Conservation (phyloP, 2,329 filamentous ascomycete species). For the Cryphonectria parasitica region DNA sequence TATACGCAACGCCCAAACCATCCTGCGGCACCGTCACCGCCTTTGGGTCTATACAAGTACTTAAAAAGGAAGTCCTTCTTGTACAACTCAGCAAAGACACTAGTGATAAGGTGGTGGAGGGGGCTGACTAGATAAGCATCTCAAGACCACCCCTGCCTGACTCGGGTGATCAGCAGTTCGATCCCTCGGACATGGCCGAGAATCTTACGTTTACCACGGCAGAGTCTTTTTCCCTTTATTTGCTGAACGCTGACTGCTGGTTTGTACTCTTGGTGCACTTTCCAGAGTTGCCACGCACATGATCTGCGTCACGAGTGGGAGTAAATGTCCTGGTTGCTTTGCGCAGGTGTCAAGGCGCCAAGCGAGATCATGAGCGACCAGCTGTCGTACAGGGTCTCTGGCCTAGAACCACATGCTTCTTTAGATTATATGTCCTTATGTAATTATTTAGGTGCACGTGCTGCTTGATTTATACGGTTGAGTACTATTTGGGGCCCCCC, state of each 20-base stretch:
- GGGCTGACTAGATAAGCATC: background rate
- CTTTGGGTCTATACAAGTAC: background rate
- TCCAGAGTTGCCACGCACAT: background rate
- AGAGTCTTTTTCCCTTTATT: constrained; percentile 7
- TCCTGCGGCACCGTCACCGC: background rate
- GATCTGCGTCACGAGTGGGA: background rate
- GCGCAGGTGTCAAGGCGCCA: background rate
- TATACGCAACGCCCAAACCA: background rate
- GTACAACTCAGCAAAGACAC: background rate
- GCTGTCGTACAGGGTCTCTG: background rate
- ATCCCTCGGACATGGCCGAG: constrained; percentile 24
- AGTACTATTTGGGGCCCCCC: background rate
- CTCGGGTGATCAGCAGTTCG: constrained; percentile 16
- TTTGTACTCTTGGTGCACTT: background rate
- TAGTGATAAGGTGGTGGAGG: background rate
- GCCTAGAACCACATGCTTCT: background rate
- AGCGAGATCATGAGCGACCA: constrained; percentile 9
- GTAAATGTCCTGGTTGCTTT: background rate
- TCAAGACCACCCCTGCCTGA: background rate
- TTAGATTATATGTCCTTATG: background rate
- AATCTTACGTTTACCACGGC: constrained; percentile 25
- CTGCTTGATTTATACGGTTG: background rate
- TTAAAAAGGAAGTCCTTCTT: background rate
- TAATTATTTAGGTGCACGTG: background rate
- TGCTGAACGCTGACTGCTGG: background rate